Base-by-base conservation (phyloP, 2,329 filamentous ascomycete species). In the Calonectria hongkongensis region DNA sequence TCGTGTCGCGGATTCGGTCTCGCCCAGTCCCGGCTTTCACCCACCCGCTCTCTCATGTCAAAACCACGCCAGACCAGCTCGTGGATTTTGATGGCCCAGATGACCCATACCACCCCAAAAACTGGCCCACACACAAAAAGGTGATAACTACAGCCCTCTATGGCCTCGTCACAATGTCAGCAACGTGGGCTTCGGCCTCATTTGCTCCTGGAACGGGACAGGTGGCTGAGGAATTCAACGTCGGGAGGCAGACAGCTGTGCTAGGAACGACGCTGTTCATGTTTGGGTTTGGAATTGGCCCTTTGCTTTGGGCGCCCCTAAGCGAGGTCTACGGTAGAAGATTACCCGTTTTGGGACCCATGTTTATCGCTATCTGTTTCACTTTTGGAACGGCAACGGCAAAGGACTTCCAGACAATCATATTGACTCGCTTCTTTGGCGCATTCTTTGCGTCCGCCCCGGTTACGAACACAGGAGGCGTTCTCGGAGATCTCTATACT, bases 51-150 rank as follows among this genome's bases (percentile, higher is more conserved):
- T 78, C 82, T 6, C 84, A 86, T 58, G 75, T 84, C 33, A 85
- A 83, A 47, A 90, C 88, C 0, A 83, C 82, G 2, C 78, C 83
- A 7, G 87, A 85, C 36, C 76, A 82, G 9, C 79, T 95, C 15
- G 93, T 96, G 28, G 92, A 94, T 71, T 96, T 95, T 75, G 93
- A 95, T 10, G 93, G 93, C 0, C 87, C 87, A 0, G 90, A 93
- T 73, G 94, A 96, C 82, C 92, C 92, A 0, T 94, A 95, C 79
- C 86, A 88, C 4, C 93, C 94, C 0, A 76, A 92, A 56, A 95
- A 95, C 80, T 96, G 94, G 94, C 86, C 89, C 0, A 90, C 89
- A 33, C 85, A 85, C 76, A 95, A 95, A 82, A 95, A 96, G 82
- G 83, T 92, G 10, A 76, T 88, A 4, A 94, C 93, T 0, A 95